Evolutionary conservation across 208 protist genomes (phyloP), one percentile per base, ranked within the genome.

Genomic region (Leishmania amazonensis): DNA sequence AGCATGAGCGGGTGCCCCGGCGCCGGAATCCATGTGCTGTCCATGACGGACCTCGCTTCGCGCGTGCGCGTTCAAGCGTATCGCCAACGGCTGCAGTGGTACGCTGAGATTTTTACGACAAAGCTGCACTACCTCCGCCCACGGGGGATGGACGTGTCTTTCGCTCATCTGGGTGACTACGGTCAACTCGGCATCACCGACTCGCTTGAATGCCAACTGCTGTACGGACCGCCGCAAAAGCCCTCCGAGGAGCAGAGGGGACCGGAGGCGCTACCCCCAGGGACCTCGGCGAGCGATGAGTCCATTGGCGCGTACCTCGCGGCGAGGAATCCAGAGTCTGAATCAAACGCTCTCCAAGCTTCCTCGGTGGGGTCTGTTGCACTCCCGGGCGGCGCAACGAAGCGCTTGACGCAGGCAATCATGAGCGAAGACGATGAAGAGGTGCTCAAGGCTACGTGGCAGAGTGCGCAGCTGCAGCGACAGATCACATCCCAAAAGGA

Each of bases 151-250:
- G 89, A 97, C 67, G 86, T 90, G 38, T 89, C 86, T 9, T 97
- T 97, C 84, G 62, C 83, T 21, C 93, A 98, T 75, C 87, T 98
- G 28, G 95, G 95, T 42, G 92, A 97, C 81, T 98, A 98, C 86
- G 95, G 95, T 1, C 95, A 98, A 76, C 80, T 96, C 47, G 72
- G 82, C 49, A 78, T 86, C 70, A 92, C 85, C 28, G 76, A 86
- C 78, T 91, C 83, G 31, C 85, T 96, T 17, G 90, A 96, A 80
- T 91, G 87, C 75, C 93, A 98, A 70, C 84, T 98, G 74, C 87
- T 98, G 64, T 98, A 96, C 83, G 93, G 93, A 19, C 72, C 82
- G 15, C 80, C 88, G 45, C 79, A 76, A 28, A 62, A 75, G 64
- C 28, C 71, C 19, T 19, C 54, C 5, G 75, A 58, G 45, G 54